Evolutionary conservation across 2,329 filamentous ascomycete species (phyloP).

Genomic region (Aspergillus phoenicis): DNA sequence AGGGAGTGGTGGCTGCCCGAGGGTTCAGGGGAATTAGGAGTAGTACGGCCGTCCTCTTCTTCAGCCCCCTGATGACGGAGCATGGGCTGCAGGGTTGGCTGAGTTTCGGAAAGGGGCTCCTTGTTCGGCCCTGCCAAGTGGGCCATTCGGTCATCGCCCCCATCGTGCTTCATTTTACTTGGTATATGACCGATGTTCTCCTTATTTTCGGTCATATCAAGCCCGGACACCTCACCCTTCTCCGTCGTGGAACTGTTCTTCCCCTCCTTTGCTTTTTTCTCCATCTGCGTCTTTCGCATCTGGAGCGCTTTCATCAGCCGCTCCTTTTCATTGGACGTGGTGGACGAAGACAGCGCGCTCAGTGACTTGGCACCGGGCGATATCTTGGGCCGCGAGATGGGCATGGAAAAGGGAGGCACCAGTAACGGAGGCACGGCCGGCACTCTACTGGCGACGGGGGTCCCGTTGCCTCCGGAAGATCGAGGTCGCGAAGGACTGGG

Average conservation of each 20-base stretch:
- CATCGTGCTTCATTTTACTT: slow-evolving; percentile 16
- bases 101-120: slow-evolving; percentile 17
- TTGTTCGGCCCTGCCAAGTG: slow-evolving; percentile 19
- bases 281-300: slow-evolving; percentile 78
- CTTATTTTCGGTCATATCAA: slow-evolving; percentile 24
- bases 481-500: slow-evolving; percentile 46
- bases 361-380: slow-evolving; percentile 46
- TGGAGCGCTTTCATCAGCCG: slow-evolving; percentile 93
- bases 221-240: slow-evolving; percentile 15
- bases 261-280: slow-evolving; percentile 36
- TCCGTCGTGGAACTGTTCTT: slow-evolving; percentile 30
- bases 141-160: slow-evolving; percentile 12
- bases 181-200: slow-evolving; percentile 33
- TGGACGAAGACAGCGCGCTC: slow-evolving; percentile 51
- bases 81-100: slow-evolving; percentile 1
- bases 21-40: slow-evolving; percentile 15
- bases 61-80: slow-evolving; percentile 8
- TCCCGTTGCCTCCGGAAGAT: slow-evolving; percentile 45
- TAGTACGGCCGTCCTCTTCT: not conserved
- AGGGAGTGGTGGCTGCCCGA: not conserved
- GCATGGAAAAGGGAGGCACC: slow-evolving; percentile 41
- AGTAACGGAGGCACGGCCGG: slow-evolving; percentile 44
- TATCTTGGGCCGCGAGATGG: slow-evolving; percentile 36
- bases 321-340: slow-evolving; percentile 86
- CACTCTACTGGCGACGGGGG: slow-evolving; percentile 32